phyloP scores from a whole-genome alignment of 768 basidiomycete species.

The Hypholoma fasciculare region DNA sequence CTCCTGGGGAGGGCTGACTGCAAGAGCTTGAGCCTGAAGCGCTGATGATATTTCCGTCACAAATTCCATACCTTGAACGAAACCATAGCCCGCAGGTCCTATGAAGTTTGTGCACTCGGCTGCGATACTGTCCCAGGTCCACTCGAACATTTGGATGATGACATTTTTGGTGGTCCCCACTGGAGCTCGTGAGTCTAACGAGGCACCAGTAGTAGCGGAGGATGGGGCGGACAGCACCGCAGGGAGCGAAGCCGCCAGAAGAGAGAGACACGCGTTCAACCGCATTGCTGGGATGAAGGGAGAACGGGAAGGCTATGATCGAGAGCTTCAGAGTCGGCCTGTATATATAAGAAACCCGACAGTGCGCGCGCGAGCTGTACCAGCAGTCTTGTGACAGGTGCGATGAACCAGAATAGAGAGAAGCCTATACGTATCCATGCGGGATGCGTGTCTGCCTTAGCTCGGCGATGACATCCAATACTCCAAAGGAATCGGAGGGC shows the following conservation, averaged over 20 bases:
- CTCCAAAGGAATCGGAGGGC: neutral
- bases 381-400: neutral
- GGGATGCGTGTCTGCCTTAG: neutral
- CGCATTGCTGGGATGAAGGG: constrained; percentile 1
- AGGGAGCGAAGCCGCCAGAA: neutral
- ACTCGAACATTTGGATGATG: constrained; percentile 73
- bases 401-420: neutral
- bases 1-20: constrained; percentile 55
- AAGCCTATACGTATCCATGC: neutral
- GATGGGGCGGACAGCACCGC: neutral
- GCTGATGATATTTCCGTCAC: neutral
- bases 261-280: neutral
- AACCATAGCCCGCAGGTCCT: constrained; percentile 71
- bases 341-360: neutral
- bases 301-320: neutral
- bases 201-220: neutral
- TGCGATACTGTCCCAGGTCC: constrained; percentile 62
- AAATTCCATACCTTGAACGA: constrained; percentile 56
- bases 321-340: neutral
- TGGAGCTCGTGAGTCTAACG: constrained; percentile 21
- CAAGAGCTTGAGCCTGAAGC: neutral
- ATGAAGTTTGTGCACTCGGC: constrained; percentile 65
- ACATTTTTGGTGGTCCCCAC: constrained; percentile 39
- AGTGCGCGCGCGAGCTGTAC: neutral
- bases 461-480: neutral